Base-by-base conservation (phyloP, 2,329 filamentous ascomycete species). In the Moelleriella libera region DNA sequence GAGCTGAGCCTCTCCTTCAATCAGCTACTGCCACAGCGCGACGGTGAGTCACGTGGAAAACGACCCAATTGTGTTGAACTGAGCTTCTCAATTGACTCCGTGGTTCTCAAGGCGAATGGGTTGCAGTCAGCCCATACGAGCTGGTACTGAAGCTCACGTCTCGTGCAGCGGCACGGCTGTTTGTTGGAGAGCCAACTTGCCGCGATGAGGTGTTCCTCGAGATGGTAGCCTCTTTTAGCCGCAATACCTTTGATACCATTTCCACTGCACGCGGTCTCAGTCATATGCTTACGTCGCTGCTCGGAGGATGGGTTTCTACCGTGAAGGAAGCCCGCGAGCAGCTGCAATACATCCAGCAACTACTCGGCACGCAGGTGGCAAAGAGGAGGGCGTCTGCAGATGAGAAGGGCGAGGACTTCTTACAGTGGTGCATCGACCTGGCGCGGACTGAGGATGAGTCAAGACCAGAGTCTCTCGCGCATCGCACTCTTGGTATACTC, bases 341-440 rank as follows among this genome's bases (percentile, higher is more conserved):
- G 30, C 37, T 51, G n/a, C 43, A 42, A 6, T 48, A 49, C 44
- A 50, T 52, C 14, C 49, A 52, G n/a, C 37, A 40, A 10, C 48
- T 51, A 9, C 50, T 52, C 2, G 47, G 47, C n/a, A 45, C 46
- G 3, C 48, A 52, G 30, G 48, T 52, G 4, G 12, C 44, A 30
- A 49, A 47, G 21, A 30, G 50, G n/a, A 48, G 47, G 30, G 32
- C 41, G 0, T 12, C 6, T 8, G 30, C 51, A 12, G 40, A 51
- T 21, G 49, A 51, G 11, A 46, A 48, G 9, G 46, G 43, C 30
- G 51, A 52, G 10, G 51, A 52, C 21, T 52, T 52, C 21, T 41
- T 52, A 2, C 51, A 52, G 32, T 52, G 51, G 51, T 52, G 51
- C 41, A 52, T 49, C 28, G 51, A 52, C 4, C 14, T 52, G 34